Evolutionary conservation across 164 flowering plant genomes (phyloP), one percentile per base, ranked within the genome.

Genomic region (Tetracentron sinense): DNA sequence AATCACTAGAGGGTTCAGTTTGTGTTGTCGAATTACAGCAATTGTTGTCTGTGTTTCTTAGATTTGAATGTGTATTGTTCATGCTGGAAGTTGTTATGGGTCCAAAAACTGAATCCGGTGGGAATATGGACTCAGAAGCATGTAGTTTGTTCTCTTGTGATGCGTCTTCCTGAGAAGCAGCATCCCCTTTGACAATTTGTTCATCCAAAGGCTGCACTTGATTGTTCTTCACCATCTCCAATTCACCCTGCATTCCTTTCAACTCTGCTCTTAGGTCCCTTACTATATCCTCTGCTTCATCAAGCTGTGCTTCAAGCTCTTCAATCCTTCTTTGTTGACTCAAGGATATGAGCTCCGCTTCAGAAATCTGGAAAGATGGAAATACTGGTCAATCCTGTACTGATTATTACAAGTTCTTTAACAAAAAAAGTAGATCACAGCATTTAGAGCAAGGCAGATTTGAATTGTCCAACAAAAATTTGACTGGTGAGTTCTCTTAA

Each of bases 271-370:
- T 77, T 17, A 80, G 79, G 56, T 80, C 78, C 29, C n/a, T 57
- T 59, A 85, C 69, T 22, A 75, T 67, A 19, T 72, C 79, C 73
- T 87, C 86, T 19, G 89, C 84, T 65, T 87, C 88, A 16, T 77
- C 46, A 49, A 87, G 85, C 64, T 82, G 86, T 54, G 78, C 78
- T 61, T 85, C 92, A 62, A 87, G 85, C 72, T 78, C 92, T 56
- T 80, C 75, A 62, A 80, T 77, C 63, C 56, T 81, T 44, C 38
- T 69, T 47, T 69, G 68, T 60, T 81, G 85, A 47, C 64, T 75
- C 51, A 62, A 61, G 16, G 83, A 80, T 69, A 69, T 65, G 4
- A 61, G 27, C 55, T 80, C 84, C 25, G 85, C 77, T 75, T 83
- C 88, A 54, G 38, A 66, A 15, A 56, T 65, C 92, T 84, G 79